Conservation (phyloP, 1,139 yeast genomes). For the Entelexis sorbosivorans region DNA sequence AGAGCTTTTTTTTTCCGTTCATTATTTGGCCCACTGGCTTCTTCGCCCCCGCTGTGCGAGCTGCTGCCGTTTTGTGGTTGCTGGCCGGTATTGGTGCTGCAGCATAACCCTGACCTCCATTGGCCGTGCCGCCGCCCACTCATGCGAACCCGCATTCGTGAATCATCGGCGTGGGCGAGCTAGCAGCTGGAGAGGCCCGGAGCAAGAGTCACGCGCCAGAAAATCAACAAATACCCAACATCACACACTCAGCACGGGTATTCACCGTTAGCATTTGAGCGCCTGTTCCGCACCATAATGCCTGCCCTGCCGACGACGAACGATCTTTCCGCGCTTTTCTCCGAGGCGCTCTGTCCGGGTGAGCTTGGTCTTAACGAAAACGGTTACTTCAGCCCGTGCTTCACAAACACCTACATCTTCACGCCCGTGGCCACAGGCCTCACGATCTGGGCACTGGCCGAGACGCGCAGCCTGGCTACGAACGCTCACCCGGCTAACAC, state of each 20-base stretch:
- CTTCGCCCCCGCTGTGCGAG: too few species aligned
- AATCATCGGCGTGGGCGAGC: too few species aligned
- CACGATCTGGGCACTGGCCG: slow-evolving; percentile 17
- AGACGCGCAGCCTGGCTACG: slow-evolving; percentile 14
- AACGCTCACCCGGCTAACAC: slow-evolving; percentile 17
- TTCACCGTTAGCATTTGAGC: too few species aligned
- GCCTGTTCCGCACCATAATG: not conserved
- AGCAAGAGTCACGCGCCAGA: slow-evolving; percentile 1
- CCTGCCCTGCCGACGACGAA: not conserved
- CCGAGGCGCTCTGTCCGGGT: slow-evolving; percentile 20
- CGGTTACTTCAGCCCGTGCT: slow-evolving; percentile 23
- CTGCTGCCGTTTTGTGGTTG: too few species aligned
- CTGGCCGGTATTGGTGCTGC: not conserved
- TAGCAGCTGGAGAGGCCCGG: not conserved
- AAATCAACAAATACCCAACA: slow-evolving; percentile 5
- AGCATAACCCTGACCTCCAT: not conserved
- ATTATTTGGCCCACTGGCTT: too few species aligned
- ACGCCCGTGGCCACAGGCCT: slow-evolving; percentile 19
- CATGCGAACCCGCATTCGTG: too few species aligned
- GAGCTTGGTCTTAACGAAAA: slow-evolving; percentile 20
- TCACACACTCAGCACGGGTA: not conserved
- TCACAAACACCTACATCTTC: slow-evolving; percentile 22
- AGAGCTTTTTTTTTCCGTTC: too few species aligned
- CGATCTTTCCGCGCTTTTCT: slow-evolving; percentile 10
- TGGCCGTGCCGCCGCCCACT: not conserved